Conservation (phyloP, 177 flowering plant genomes). For the Vitis hybrid region DNA sequence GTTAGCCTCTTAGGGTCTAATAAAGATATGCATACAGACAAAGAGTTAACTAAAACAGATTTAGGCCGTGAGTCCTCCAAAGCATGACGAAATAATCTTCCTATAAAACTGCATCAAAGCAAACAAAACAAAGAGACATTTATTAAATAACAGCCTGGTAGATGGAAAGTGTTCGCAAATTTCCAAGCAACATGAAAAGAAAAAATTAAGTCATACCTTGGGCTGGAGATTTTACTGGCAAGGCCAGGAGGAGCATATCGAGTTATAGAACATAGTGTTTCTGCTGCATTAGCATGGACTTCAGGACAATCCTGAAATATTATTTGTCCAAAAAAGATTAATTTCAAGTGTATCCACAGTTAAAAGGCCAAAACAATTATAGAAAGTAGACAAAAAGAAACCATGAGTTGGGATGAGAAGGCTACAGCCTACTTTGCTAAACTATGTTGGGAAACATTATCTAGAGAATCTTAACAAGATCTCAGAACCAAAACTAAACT, state of each 20-base stretch:
- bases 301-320: constrained; percentile 78
- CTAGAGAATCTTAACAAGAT: too few species aligned
- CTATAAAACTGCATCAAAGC: constrained; percentile 62
- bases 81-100: constrained; percentile 79
- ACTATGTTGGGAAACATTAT: too few species aligned
- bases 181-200: neutral
- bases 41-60: constrained; percentile 78
- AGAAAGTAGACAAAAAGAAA: neutral
- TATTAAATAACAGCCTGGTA: neutral
- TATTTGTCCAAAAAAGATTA: neutral
- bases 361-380: neutral
- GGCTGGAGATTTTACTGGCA: constrained; percentile 75
- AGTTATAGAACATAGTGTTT: constrained; percentile 75
- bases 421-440: too few species aligned
- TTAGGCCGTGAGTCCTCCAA: constrained; percentile 85
- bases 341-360: too few species aligned
- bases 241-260: constrained; percentile 77
- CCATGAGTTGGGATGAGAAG: neutral
- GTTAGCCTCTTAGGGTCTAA: constrained; percentile 79
- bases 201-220: constrained; percentile 46
- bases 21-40: constrained; percentile 84
- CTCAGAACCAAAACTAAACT: too few species aligned
- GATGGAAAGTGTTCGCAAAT: neutral
- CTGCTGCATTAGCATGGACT: constrained; percentile 94
- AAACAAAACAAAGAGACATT: constrained; percentile 1